A percentile compares a stretch with the other conserved stretches of the same genome.
phyloP scores from a whole-genome alignment of 306 rosid species.

The Dalbergia cultrata region DNA sequence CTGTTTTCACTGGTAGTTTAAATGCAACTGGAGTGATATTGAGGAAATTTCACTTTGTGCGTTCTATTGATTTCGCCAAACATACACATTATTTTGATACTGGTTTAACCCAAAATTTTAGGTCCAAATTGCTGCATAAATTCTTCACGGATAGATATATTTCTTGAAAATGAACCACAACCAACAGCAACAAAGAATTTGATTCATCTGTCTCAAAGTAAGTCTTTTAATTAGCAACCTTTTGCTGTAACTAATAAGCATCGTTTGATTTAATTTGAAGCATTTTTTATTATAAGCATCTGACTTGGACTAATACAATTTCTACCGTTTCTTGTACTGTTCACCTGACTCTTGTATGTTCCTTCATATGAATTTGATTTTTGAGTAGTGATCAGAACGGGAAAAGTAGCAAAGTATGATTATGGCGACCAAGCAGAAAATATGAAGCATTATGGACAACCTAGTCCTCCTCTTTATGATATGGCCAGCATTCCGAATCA shows the following conservation, averaged over 20 bases:
- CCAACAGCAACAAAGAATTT: slow-evolving; percentile 83
- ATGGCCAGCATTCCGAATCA: slow-evolving; percentile 63
- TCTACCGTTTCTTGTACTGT: not conserved
- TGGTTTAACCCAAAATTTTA: slow-evolving; percentile 36
- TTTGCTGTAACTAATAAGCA: not conserved
- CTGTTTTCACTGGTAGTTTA: slow-evolving; percentile 69
- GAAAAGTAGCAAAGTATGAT: slow-evolving; percentile 62
- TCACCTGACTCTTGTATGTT: not conserved
- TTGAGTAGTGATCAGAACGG: slow-evolving; percentile 64
- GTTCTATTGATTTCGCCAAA: not conserved
- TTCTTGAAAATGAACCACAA: slow-evolving; percentile 71
- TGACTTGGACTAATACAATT: not conserved
- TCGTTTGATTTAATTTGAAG: slow-evolving; percentile 15
- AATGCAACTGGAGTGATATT: not conserved
- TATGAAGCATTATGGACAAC: slow-evolving; percentile 59
- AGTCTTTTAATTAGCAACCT: slow-evolving; percentile 21
- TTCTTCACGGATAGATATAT: slow-evolving; percentile 55
- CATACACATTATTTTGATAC: not conserved
- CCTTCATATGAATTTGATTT: not conserved
- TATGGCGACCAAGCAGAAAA: slow-evolving; percentile 50
- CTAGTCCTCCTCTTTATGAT: slow-evolving; percentile 66
- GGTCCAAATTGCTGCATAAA: slow-evolving; percentile 86
- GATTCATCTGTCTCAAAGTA: slow-evolving; percentile 87
- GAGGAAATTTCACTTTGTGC: slow-evolving; percentile 1
- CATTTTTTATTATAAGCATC: not conserved